Conservation (phyloP, 1,139 yeast species). For the Sugiyamaella paludigena region DNA sequence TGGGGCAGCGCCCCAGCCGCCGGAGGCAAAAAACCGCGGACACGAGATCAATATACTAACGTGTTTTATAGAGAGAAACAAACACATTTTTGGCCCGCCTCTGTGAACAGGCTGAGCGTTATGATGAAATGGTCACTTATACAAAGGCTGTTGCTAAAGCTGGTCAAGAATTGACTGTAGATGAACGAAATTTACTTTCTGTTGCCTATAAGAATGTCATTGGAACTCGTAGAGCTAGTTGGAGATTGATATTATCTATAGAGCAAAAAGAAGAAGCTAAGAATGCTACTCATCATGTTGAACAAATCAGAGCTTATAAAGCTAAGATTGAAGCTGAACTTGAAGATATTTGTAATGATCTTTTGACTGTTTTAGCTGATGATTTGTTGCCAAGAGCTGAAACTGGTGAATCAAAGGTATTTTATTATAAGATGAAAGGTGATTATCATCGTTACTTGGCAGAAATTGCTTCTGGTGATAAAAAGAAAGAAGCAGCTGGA, state of each 20-base stretch:
- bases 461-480: slow-evolving; percentile 90
- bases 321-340: slow-evolving; percentile 93
- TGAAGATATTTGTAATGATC: slow-evolving; percentile 93
- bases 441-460: slow-evolving; percentile 99
- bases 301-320: slow-evolving; percentile 91
- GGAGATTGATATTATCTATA: slow-evolving; percentile 98
- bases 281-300: slow-evolving; percentile 81
- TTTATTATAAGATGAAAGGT: slow-evolving; percentile 99
- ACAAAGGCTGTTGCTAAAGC: slow-evolving; percentile 97
- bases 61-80: slow-evolving; percentile 80
- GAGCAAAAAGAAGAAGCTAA: slow-evolving; percentile 99
- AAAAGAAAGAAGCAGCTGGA: slow-evolving; percentile 92
- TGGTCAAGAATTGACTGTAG: slow-evolving; percentile 93
- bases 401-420: slow-evolving; percentile 97
- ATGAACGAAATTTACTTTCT: slow-evolving; percentile 94
- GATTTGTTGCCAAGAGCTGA: slow-evolving; percentile 94
- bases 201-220: slow-evolving; percentile 98
- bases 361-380: slow-evolving; percentile 79
- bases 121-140: slow-evolving; percentile 98
- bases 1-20: too few species aligned
- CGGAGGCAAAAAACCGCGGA: too few species aligned
- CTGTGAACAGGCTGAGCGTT: slow-evolving; percentile 99
- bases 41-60: neutral
- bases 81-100: slow-evolving; percentile 95
- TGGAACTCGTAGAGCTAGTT: slow-evolving; percentile 99